Base-by-base conservation (phyloP, 768 basidiomycete species). In the Lactarius tabidus region DNA sequence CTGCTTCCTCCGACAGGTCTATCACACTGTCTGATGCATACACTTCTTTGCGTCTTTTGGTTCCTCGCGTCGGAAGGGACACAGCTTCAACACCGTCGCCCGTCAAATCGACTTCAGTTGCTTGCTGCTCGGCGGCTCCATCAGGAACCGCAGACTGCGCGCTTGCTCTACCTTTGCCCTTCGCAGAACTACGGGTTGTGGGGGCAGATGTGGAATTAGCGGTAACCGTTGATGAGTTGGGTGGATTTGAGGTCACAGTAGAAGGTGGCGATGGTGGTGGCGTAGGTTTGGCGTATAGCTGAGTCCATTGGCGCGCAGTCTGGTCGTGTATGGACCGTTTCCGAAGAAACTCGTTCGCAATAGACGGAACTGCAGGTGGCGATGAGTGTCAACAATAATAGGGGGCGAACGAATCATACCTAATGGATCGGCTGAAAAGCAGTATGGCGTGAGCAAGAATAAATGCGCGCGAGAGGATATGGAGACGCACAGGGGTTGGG, bases 401-500 rank as follows among this genome's bases (percentile, higher is more conserved):
- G 5, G 33, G 35, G n/a, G 20, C 12, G 17, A 15, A 10, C 1
- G 33, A 7, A 26, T 31, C 59, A 58, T 62, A 68, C 69, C 69
- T 66, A 70, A 54, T 52, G 69, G 69, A 29, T 70, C 69, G 17
- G 58, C 69, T 70, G 15, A 15, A n/a, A 23, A 66, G 59, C 12
- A 63, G 18, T 15, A 14, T 60, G 62, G 39, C 3, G 28, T 54
- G 7, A 45, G 29, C 31, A 35, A 64, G 39, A 1, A 52, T 52
- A n/a, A 45, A 53, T 20, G n/a, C 14, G n/a, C 23, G n/a, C 60
- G 20, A 43, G 23, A 12, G 17, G 60, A 41, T 26, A 14, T 29
- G 0, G 39, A 48, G 39, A 80, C 91, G 66, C 73, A 93, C 93
- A 83, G 1, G 95, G 95, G 78, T 98, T 98, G 0, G 95, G 95